These are phyloP conservation scores for Auricularia heimuer DNA, from an alignment of 768 basidiomycete species.

Conservation along the genomic window DNA sequence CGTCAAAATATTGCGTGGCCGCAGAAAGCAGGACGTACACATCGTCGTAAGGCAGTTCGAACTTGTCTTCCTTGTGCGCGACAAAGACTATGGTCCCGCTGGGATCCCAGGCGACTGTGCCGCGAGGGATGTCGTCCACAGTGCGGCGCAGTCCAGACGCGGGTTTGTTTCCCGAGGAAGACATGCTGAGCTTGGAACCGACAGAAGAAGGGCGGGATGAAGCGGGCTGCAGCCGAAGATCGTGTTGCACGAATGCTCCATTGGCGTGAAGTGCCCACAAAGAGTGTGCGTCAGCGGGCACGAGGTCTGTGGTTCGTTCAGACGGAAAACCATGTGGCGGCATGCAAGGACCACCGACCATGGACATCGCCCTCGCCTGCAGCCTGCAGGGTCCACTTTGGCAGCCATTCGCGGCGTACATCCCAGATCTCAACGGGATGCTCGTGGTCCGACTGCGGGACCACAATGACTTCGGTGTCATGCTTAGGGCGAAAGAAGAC, in stretches of 20 bases:
- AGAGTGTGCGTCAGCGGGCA: conserved; percentile 59
- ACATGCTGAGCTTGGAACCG: not conserved
- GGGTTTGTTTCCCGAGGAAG: not conserved
- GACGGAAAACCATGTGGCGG: too few relatives aligned
- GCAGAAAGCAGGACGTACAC: too few relatives aligned
- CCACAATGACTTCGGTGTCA: conserved; percentile 45
- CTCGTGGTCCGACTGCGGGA: conserved; percentile 53
- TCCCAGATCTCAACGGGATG: conserved; percentile 74
- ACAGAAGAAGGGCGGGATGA: not conserved
- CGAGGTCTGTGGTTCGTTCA: conserved; percentile 38
- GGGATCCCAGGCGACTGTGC: not conserved
- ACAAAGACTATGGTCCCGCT: conserved; percentile 2
- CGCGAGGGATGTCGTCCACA: not conserved
- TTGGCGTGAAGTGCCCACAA: conserved; percentile 67
- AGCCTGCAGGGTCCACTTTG: conserved; percentile 69
- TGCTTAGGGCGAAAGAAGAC: conserved; percentile 70
- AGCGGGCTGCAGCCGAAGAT: conserved; percentile 29
- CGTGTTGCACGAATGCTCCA: conserved; percentile 71
- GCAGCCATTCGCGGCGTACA: conserved; percentile 66
- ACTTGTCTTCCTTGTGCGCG: not conserved
- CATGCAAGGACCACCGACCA: conserved; percentile 33
- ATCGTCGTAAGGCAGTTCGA: conserved; percentile 6
- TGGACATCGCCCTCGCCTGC: conserved; percentile 63
- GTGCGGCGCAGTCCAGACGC: not conserved
- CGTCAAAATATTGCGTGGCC: too few relatives aligned